Evolutionary conservation across 352 stramenopile species (phyloP), one percentile per base, ranked within the genome.

Genomic region (Phytophthora colocasiae): DNA sequence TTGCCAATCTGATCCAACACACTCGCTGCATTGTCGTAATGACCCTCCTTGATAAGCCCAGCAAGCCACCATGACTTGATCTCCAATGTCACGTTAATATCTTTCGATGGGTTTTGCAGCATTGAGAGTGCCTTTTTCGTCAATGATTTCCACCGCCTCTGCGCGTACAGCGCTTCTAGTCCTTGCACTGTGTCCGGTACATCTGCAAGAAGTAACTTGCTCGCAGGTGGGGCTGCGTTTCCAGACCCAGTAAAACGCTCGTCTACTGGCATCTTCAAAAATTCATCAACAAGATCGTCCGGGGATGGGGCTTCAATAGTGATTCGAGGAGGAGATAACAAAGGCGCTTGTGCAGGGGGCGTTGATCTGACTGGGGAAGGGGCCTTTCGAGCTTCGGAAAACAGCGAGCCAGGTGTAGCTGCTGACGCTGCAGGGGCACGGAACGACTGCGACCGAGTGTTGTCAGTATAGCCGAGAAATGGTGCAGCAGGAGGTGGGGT

Each of bases 31-130:
- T 92, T 90, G 56, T 95, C 86, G 48, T 91, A 90, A 38, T 90
- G 81, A 9, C 83, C 82, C 19, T 92, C 81, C 45, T 93, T 92
- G 52, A 93, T 92, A 4, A 93, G 71, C 1, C 81, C 86, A 6
- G 84, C 84, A 58, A 95, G 80, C 81, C 79, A 91, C 86, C 86
- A 95, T 11, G 86, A 91, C 62, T 93, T 92, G 63, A 91, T 89
- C 61, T 87, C 78, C 19, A 92, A 62, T 44, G 75, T 84, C 65
- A 76, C 41, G 17, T 67, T 66, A 15, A 71, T 58, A 48, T 84
- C 66, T 47, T 80, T 88, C 11, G 73, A 78, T 19, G 79, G 76
- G 24, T 70, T 85, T 56, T 89, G 81, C 44, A 92, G 71, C 82
- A 94, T 92, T 14, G 77, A 81, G 29, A 90, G 69, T 7, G 86